These are phyloP conservation scores for Melastoma candidum DNA, from an alignment of 441 rosid species.

Conservation along the genomic window DNA sequence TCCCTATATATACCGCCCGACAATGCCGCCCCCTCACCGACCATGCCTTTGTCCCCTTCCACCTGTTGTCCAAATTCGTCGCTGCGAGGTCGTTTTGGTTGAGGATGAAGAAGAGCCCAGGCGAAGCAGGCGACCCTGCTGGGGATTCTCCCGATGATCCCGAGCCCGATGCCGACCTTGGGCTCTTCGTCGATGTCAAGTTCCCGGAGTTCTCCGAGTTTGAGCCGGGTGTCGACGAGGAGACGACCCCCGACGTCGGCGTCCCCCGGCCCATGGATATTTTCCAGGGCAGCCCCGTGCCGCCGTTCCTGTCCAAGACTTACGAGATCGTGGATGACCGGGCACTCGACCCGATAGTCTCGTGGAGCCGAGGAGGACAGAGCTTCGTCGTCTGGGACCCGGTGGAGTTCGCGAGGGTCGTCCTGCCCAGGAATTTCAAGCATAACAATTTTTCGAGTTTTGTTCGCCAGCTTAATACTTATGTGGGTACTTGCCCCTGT, in stretches of 20 bases:
- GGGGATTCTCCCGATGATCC: too few species aligned
- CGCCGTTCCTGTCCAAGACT: conserved; percentile 58
- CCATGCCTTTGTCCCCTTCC: too few species aligned
- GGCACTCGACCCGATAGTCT: conserved; percentile 41
- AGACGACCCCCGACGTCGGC: not conserved
- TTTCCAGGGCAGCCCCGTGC: conserved; percentile 49
- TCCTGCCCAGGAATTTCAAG: conserved; percentile 60
- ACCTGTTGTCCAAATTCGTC: too few species aligned
- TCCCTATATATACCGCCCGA: too few species aligned
- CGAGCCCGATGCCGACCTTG: too few species aligned
- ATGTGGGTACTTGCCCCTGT: conserved; percentile 45
- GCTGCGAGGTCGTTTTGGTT: too few species aligned
- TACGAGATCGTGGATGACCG: conserved; percentile 53
- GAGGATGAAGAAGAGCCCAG: too few species aligned
- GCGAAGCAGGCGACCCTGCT: too few species aligned
- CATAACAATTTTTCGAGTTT: conserved; percentile 75
- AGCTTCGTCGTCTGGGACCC: conserved; percentile 75
- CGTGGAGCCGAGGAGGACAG: conserved; percentile 49
- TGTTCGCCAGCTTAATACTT: conserved; percentile 76
- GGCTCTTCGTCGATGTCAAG: too few species aligned
- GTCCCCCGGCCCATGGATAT: conserved; percentile 53
- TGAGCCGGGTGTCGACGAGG: not conserved
- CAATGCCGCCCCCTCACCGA: too few species aligned
- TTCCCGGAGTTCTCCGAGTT: too few species aligned
- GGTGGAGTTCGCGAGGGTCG: conserved; percentile 41